phyloP scores from a whole-genome alignment of 345 rosid genomes.

The Gossypium raimondii region DNA sequence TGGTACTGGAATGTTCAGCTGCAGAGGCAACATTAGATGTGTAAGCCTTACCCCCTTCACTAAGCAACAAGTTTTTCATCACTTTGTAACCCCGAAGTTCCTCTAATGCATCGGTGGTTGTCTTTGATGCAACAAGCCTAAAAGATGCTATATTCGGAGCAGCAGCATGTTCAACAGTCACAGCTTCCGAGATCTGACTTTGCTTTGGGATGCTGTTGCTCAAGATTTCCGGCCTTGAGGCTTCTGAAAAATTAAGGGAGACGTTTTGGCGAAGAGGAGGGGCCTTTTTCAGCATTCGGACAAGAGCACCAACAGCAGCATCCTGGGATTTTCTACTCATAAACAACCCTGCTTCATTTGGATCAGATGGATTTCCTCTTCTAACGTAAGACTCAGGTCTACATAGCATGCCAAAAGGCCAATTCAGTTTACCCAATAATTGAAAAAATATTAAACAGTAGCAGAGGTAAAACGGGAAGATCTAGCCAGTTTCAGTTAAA shows the following conservation, averaged over 20 bases:
- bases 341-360: slow-evolving; percentile 38
- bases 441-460: not conserved
- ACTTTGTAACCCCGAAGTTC: slow-evolving; percentile 70
- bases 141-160: slow-evolving; percentile 47
- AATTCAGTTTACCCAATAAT: not conserved
- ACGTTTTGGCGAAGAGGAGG: slow-evolving; percentile 69
- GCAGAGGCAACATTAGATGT: slow-evolving; percentile 14
- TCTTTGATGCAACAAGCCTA: slow-evolving; percentile 44
- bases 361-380: slow-evolving; percentile 39
- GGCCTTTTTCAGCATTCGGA: slow-evolving; percentile 78
- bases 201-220: slow-evolving; percentile 25
- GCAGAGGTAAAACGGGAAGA: not conserved
- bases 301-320: slow-evolving; percentile 92
- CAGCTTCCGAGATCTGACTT: slow-evolving; percentile 17
- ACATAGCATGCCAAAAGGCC: not conserved
- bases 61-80: slow-evolving; percentile 55
- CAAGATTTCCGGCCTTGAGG: slow-evolving; percentile 30
- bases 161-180: slow-evolving; percentile 28
- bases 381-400: slow-evolving; percentile 66
- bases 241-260: slow-evolving; percentile 31
- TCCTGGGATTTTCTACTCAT: slow-evolving; percentile 62
- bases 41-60: slow-evolving; percentile 40
- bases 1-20: slow-evolving; percentile 20
- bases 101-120: slow-evolving; percentile 84
- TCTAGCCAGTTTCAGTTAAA: not conserved